Conservation (phyloP, 148 eudicot species). For the Chenopodium berlandieri region DNA sequence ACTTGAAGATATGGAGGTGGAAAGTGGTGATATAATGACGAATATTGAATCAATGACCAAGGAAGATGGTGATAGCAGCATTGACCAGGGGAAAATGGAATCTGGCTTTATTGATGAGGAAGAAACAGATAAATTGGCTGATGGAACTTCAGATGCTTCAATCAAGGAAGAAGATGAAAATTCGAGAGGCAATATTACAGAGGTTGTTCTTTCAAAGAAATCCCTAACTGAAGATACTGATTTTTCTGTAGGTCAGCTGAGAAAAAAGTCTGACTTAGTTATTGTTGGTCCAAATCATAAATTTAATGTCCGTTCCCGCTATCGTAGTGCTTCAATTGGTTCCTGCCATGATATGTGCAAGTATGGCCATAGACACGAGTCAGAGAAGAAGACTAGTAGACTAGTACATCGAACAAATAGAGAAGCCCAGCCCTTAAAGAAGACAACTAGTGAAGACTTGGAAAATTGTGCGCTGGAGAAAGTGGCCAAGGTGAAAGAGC, state of each 20-base stretch:
- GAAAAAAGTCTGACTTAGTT: slow-evolving; percentile 29
- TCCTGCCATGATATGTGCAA: slow-evolving; percentile 90
- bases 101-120: slow-evolving; percentile 2
- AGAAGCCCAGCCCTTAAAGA: slow-evolving; percentile 19
- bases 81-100: neutral
- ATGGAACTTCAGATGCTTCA: slow-evolving; percentile 21
- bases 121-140: slow-evolving; percentile 2
- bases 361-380: slow-evolving; percentile 37
- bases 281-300: slow-evolving; percentile 29
- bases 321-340: slow-evolving; percentile 52
- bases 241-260: slow-evolving; percentile 9
- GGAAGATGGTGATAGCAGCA: slow-evolving; percentile 15
- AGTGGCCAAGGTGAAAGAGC: slow-evolving; percentile 35
- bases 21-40: neutral
- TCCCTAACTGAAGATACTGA: slow-evolving; percentile 10
- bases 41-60: neutral
- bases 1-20: slow-evolving; percentile 20
- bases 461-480: slow-evolving; percentile 12
- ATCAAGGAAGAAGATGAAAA: slow-evolving; percentile 23
- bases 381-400: slow-evolving; percentile 32
- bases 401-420: slow-evolving; percentile 29
- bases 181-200: slow-evolving; percentile 13
- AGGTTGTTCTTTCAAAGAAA: slow-evolving; percentile 9
- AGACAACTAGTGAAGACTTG: slow-evolving; percentile 20
- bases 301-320: slow-evolving; percentile 45